These are phyloP conservation scores for Beauveria scarabaeidicola DNA, from an alignment of 2,329 filamentous ascomycete species.

Conservation along the genomic window DNA sequence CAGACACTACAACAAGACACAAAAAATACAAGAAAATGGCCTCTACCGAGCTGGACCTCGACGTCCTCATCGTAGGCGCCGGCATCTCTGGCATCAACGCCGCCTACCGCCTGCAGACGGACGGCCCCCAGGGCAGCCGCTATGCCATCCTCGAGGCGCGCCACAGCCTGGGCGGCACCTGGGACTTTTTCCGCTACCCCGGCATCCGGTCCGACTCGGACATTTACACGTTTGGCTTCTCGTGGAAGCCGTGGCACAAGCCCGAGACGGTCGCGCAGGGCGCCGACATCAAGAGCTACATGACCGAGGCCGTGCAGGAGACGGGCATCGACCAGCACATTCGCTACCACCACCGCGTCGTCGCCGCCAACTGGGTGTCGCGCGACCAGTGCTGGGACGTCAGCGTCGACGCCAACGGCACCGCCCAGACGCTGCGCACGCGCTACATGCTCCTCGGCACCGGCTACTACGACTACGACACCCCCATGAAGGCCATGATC, in stretches of 20 bases:
- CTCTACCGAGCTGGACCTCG: conserved; percentile 22
- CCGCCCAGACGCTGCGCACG: conserved; percentile 29
- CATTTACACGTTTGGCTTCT: conserved; percentile 55
- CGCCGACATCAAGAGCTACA: conserved; percentile 44
- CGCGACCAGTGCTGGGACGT: conserved; percentile 45
- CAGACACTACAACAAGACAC: neutral
- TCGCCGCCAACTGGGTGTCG: conserved; percentile 45
- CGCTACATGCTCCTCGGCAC: conserved; percentile 47
- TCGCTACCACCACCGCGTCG: conserved; percentile 40
- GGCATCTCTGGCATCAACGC: conserved; percentile 70
- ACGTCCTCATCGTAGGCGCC: conserved; percentile 61
- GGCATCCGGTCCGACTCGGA: conserved; percentile 60
- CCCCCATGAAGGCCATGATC: conserved; percentile 44
- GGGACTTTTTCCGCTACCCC: conserved; percentile 70
- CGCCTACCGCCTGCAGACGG: conserved; percentile 57
- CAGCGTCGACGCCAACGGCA: conserved; percentile 19
- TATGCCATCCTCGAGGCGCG: conserved; percentile 69
- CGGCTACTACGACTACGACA: conserved; percentile 60
- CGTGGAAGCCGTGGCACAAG: conserved; percentile 60
- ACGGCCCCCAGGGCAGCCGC: conserved; percentile 39
- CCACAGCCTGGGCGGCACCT: conserved; percentile 62
- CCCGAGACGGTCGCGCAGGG: conserved; percentile 43
- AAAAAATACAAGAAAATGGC: neutral
- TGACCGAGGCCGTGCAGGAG: conserved; percentile 39
- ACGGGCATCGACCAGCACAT: conserved; percentile 49